These are phyloP conservation scores for Cladosporium sp. DNA, from an alignment of 2,329 filamentous ascomycete genomes.

Conservation along the genomic window DNA sequence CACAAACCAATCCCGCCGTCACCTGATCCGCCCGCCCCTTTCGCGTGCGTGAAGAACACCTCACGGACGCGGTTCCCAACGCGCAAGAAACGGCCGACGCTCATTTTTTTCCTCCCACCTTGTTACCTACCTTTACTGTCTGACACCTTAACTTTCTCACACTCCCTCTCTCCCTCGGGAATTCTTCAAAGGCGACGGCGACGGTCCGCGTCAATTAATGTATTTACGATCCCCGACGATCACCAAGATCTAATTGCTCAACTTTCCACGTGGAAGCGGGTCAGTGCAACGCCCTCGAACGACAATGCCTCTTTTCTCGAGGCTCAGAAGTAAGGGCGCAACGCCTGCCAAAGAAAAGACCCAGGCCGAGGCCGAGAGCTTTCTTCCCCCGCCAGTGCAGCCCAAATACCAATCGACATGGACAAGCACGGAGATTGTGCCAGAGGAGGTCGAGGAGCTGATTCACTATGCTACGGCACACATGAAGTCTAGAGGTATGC, in stretches of 20 bases:
- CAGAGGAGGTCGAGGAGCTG: constrained; percentile 87
- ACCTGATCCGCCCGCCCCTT: constrained; percentile 12
- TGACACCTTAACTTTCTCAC: constrained; percentile 6
- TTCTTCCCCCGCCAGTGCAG: constrained; percentile 41
- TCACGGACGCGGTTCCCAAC: constrained; percentile 4
- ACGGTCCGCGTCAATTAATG: constrained; percentile 7
- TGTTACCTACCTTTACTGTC: constrained; percentile 1
- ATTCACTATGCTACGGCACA: constrained; percentile 80
- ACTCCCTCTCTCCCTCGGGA: not conserved
- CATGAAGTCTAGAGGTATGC: constrained; percentile 86
- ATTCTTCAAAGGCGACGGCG: not conserved
- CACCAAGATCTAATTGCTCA: not conserved
- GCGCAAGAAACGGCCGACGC: constrained; percentile 7
- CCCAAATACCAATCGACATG: constrained; percentile 83
- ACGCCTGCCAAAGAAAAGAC: constrained; percentile 58
- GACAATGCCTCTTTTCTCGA: constrained; percentile 55
- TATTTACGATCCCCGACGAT: not conserved
- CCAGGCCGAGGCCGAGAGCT: constrained; percentile 14
- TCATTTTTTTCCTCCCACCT: constrained; percentile 7
- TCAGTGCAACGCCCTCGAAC: not conserved
- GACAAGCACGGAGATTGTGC: constrained; percentile 72
- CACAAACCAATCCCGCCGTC: not conserved
- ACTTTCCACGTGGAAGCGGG: constrained; percentile 5
- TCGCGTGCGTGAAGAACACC: constrained; percentile 9
- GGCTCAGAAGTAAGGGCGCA: constrained; percentile 69